A percentile compares a stretch with the other conserved stretches of the same genome.
Evolutionary conservation across 805 yeast species (phyloP).

Genomic region (Candida sonorensis): DNA sequence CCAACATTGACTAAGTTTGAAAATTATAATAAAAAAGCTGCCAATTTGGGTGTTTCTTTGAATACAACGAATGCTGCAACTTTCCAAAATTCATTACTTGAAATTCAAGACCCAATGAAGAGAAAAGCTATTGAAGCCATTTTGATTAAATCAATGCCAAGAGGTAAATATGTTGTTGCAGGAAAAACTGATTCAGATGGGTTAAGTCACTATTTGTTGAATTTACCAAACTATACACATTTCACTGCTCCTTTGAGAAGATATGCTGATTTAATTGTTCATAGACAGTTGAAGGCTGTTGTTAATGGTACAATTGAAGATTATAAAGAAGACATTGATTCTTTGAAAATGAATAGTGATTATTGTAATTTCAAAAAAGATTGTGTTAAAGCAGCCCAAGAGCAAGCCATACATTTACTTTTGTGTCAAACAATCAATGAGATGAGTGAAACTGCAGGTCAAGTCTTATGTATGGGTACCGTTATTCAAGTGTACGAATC

Average conservation of each 20-base stretch:
- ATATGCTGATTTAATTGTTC: slow-evolving; percentile 88
- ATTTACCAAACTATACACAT: slow-evolving; percentile 83
- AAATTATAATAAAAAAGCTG: slow-evolving; percentile 65
- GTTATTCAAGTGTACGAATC: slow-evolving; percentile 93
- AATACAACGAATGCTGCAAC: slow-evolving; percentile 71
- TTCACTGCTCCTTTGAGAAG: slow-evolving; percentile 90
- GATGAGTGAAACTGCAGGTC: slow-evolving; percentile 68
- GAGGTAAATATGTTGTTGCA: slow-evolving; percentile 84
- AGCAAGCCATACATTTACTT: slow-evolving; percentile 84
- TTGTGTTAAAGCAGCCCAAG: slow-evolving; percentile 89
- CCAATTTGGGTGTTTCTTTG: slow-evolving; percentile 56
- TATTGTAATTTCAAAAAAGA: slow-evolving; percentile 95
- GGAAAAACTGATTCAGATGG: slow-evolving; percentile 79
- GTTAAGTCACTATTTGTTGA: slow-evolving; percentile 73
- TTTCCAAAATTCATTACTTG: slow-evolving; percentile 63
- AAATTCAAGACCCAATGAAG: slow-evolving; percentile 51
- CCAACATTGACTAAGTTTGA: slow-evolving; percentile 81
- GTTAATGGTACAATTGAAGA: slow-evolving; percentile 37
- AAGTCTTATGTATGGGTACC: slow-evolving; percentile 75
- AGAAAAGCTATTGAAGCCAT: slow-evolving; percentile 75
- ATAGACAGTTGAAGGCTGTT: slow-evolving; percentile 76
- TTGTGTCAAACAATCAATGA: slow-evolving; percentile 79
- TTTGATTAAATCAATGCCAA: slow-evolving; percentile 70
- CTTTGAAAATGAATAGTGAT: slow-evolving; percentile 77
- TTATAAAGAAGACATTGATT: slow-evolving; percentile 49